Conservation (phyloP, 2,329 filamentous ascomycete genomes). For the Bipolaris oryzae region DNA sequence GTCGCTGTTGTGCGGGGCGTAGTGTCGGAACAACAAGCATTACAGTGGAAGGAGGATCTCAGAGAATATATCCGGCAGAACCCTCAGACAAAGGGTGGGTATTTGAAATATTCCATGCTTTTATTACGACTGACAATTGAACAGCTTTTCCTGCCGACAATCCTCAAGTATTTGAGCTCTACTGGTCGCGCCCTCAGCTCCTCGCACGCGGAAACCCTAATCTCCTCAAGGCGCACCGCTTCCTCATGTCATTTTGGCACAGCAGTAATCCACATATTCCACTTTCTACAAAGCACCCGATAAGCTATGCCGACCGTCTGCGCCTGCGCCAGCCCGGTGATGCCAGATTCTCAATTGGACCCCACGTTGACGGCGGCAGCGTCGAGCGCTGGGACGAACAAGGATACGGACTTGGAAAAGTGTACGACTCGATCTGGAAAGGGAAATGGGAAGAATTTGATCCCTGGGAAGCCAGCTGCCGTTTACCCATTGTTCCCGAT, state of each 20-base stretch:
- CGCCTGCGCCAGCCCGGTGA: conserved; percentile 62
- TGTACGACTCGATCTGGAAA: conserved; percentile 74
- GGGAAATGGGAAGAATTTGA: conserved; percentile 84
- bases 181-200: conserved; percentile 57
- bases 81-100: conserved; percentile 50
- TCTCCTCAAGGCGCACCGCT: conserved; percentile 54
- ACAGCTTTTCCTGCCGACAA: conserved; percentile 56
- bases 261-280: conserved; percentile 50
- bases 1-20: conserved; percentile 57
- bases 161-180: conserved; percentile 59
- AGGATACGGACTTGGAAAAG: conserved; percentile 65
- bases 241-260: conserved; percentile 59
- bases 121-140: conserved; percentile 10
- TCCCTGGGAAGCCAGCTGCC: conserved; percentile 75
- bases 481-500: conserved; percentile 72
- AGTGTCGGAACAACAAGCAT: conserved; percentile 51
- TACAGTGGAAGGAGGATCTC: conserved; percentile 54
- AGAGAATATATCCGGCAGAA: conserved; percentile 54
- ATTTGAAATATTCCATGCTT: neutral
- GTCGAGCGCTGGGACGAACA: conserved; percentile 62
- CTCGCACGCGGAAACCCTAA: conserved; percentile 55
- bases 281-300: conserved; percentile 54
- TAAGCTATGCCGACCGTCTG: conserved; percentile 57
- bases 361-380: conserved; percentile 61
- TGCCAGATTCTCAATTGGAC: conserved; percentile 60